A percentile compares a stretch with the other conserved stretches of the same genome.
phyloP scores from a whole-genome alignment of 2,329 filamentous ascomycete species.

The Arthrinium phaeospermum region DNA sequence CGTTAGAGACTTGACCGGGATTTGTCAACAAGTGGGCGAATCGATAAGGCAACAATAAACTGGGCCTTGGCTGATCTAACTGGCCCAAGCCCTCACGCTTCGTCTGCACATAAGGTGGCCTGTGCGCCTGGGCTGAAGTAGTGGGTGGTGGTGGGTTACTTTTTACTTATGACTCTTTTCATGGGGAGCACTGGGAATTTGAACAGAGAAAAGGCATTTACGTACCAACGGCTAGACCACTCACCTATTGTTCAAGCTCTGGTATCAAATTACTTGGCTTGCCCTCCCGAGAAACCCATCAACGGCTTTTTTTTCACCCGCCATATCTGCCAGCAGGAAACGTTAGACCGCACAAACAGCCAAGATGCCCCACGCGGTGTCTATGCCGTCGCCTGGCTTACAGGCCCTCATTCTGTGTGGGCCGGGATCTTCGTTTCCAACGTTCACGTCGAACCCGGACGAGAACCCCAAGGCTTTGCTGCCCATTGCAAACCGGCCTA shows the following conservation, averaged over 20 bases:
- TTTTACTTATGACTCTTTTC: conserved; percentile 5
- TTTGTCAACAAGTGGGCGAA: not conserved
- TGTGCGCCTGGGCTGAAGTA: not conserved
- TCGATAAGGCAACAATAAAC: not conserved
- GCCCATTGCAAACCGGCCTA: conserved; percentile 82
- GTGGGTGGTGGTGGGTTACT: not conserved
- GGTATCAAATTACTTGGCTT: not conserved
- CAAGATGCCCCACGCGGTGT: conserved; percentile 76
- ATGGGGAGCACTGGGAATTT: not conserved
- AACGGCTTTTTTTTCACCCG: not conserved
- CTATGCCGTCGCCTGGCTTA: conserved; percentile 76
- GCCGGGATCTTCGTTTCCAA: conserved; percentile 80
- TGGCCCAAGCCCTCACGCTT: not conserved
- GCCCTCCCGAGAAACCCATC: not conserved
- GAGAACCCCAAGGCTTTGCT: conserved; percentile 83
- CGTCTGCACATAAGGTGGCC: not conserved
- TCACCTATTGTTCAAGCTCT: not conserved
- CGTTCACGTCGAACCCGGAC: conserved; percentile 80
- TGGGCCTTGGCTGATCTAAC: not conserved
- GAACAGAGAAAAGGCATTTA: not conserved
- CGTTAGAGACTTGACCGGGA: no score
- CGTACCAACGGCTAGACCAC: not conserved
- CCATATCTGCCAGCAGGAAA: not conserved
- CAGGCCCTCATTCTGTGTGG: conserved; percentile 85
- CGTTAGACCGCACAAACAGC: not conserved